Evolutionary conservation across 2,329 filamentous ascomycete genomes (phyloP), one percentile per base, ranked within the genome.

Genomic region (Scedosporium boydii): DNA sequence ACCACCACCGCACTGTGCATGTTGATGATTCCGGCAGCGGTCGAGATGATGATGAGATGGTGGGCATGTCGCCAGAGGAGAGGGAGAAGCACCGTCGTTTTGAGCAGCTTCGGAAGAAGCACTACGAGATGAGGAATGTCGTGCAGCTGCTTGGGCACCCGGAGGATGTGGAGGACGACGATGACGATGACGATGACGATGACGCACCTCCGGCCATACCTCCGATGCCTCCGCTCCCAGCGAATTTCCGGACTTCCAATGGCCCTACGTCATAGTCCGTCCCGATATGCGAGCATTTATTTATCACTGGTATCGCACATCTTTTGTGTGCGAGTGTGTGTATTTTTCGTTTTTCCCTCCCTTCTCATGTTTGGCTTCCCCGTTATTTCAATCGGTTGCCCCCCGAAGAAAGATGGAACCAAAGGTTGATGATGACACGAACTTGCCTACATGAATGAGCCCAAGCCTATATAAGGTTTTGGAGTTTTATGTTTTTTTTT

Each of bases 81-180:
- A 81, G 80, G 65, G 91, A 95, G 78, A 97, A 98, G 80, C 95
- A 99, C 76, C 85, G 83, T 71, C 86, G 89, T 72, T 99, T 99
- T 74, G 93, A 97, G 78, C 82, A 90, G 77, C 82, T 91, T 80
- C 85, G 95, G 71, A 97, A 95, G 86, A 93, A 87, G 79, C 95
- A 99, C 76, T 99, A 99, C 76, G 95, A 99, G 81, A 99, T 99
- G 95, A 91, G 86, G 77, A 89, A 95, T 71, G 92, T 97, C 63
- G 96, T 95, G 70, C 85, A 87, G 70, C 77, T 98, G 61, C 83
- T 99, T 67, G 93, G 91, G 14, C 88, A 91, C 70, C 86, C 88
- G 3, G 87, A 89, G 70, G 79, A 84, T 3, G 69, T 88, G 57
- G 84, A 86, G 58, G 85, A 84, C 51, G 85, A 86, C 55, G 84